Conservation (phyloP, 163 green algal genomes). For the Chlamydomonas reinhardtii region DNA sequence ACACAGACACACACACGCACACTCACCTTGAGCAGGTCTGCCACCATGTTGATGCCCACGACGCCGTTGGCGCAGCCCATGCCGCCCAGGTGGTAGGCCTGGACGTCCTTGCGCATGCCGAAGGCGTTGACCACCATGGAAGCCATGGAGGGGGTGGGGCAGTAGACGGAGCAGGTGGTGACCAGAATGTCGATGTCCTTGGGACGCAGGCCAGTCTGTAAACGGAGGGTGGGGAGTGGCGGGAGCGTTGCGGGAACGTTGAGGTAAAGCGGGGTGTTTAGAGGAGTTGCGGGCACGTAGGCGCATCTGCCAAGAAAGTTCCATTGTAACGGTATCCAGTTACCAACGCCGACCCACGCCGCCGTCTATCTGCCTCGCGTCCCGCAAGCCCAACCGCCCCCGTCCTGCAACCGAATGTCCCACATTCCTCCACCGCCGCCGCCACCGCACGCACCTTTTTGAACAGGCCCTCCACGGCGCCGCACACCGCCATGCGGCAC, state of each 20-base stretch:
- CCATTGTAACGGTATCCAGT: too few relatives aligned
- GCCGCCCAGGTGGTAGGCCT: slow-evolving; percentile 69
- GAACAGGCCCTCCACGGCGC: slow-evolving; percentile 56
- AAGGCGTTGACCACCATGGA: slow-evolving; percentile 83
- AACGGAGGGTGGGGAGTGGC: too few relatives aligned
- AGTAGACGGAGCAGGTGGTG: slow-evolving; percentile 92
- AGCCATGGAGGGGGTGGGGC: slow-evolving; percentile 91
- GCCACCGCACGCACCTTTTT: slow-evolving; percentile 51
- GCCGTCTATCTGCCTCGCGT: too few relatives aligned
- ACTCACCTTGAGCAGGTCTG: slow-evolving; percentile 65
- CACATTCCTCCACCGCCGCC: slow-evolving; percentile 21
- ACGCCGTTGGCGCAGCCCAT: slow-evolving; percentile 79
- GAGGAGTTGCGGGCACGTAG: too few relatives aligned
- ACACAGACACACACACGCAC: not conserved
- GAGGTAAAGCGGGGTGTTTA: too few relatives aligned
- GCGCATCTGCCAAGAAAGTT: too few relatives aligned
- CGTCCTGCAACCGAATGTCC: too few relatives aligned
- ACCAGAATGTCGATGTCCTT: slow-evolving; percentile 92
- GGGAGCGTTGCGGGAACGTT: too few relatives aligned
- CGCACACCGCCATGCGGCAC: slow-evolving; percentile 51
- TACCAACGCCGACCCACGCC: too few relatives aligned
- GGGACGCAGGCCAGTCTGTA: slow-evolving; percentile 58
- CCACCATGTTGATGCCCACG: slow-evolving; percentile 67
- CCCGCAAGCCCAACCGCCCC: too few relatives aligned
- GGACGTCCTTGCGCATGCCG: slow-evolving; percentile 29